Percentiles rank a stretch among this genome's conserved stretches.
These are phyloP conservation scores for Colletotrichum sp. DNA, from an alignment of 2,329 filamentous ascomycete genomes.

Conservation along the genomic window DNA sequence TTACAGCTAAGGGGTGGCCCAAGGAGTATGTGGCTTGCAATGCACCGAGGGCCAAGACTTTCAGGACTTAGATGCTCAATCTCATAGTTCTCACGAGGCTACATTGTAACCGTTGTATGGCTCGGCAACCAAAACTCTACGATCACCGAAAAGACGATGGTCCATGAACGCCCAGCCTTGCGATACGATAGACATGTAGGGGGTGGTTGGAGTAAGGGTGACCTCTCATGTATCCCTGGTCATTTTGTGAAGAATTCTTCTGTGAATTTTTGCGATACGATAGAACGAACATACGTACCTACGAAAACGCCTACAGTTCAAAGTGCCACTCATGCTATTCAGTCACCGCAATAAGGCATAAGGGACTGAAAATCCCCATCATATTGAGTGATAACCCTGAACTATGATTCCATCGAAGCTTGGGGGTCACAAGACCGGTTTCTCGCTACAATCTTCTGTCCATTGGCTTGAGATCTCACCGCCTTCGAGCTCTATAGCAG, in stretches of 20 bases:
- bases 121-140: neutral
- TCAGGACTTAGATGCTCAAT: neutral
- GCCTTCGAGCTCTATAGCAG: neutral
- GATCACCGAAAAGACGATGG: neutral
- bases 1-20: neutral
- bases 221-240: too few relatives aligned
- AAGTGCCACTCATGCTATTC: neutral
- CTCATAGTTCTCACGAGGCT: neutral
- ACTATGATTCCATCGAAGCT: neutral
- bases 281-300: neutral
- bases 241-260: too few relatives aligned
- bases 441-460: neutral
- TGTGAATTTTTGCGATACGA: too few relatives aligned
- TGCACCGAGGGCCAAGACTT: neutral
- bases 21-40: neutral
- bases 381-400: neutral
- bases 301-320: fast-evolving
- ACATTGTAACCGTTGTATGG: fast-evolving
- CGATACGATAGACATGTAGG: too few relatives aligned
- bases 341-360: fast-evolving
- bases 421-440: neutral
- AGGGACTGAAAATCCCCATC: neutral
- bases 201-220: too few relatives aligned
- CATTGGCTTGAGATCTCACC: neutral
- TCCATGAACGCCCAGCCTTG: neutral